Evolutionary conservation across 345 rosid species (phyloP).

Genomic region (sweet orange (Citrus sinensis)): DVS_A1.0 CM039164.1:29601501-29602000

Average conservation of each 20-base stretch:
- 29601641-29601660: slow-evolving; percentile 77
- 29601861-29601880: slow-evolving; percentile 66
- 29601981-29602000: slow-evolving; percentile 40
- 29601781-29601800: slow-evolving; percentile 75
- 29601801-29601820: slow-evolving; percentile 61
- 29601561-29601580: slow-evolving; percentile 68
- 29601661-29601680: slow-evolving; percentile 85
- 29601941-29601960: slow-evolving; percentile 80
- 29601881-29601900: slow-evolving; percentile 68
- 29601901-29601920: slow-evolving; percentile 63
- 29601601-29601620: slow-evolving; percentile 63
- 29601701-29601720: slow-evolving; percentile 77
- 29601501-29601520: slow-evolving; percentile 75
- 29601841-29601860: slow-evolving; percentile 44
- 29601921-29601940: slow-evolving; percentile 67
- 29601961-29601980: slow-evolving; percentile 54
- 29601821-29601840: slow-evolving; percentile 89
- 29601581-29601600: slow-evolving; percentile 95
- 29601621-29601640: slow-evolving; percentile 42
- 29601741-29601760: slow-evolving; percentile 61
- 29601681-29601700: slow-evolving; percentile 65
- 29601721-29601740: slow-evolving; percentile 53
- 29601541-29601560: slow-evolving; percentile 74
- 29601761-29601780: slow-evolving; percentile 45
- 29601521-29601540: slow-evolving; percentile 51